These are phyloP conservation scores for Terfezia claveryi DNA, from an alignment of 495 filamentous ascomycete genomes.

Conservation along the genomic window DNA sequence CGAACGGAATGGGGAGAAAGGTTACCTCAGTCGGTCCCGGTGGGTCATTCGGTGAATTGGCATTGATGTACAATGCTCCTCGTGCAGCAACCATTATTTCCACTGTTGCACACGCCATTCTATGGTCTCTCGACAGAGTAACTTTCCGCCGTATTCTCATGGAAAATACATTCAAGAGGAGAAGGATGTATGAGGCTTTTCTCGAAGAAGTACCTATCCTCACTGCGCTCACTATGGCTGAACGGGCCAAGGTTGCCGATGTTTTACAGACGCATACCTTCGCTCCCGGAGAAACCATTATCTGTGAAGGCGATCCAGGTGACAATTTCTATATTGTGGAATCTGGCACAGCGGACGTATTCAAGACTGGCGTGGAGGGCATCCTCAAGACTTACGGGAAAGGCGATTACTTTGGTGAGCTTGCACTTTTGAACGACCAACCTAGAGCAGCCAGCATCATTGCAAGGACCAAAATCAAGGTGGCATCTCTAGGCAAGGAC, in stretches of 20 bases:
- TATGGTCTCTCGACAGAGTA: constrained; percentile 87
- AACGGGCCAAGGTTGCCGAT: constrained; percentile 91
- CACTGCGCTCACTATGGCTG: constrained; percentile 61
- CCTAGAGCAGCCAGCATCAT: constrained; percentile 83
- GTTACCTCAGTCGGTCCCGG: constrained; percentile 69
- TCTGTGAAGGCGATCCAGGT: constrained; percentile 75
- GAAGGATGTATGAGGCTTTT: constrained; percentile 92
- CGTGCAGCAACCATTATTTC: constrained; percentile 90
- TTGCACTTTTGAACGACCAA: constrained; percentile 79
- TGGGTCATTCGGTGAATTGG: constrained; percentile 91
- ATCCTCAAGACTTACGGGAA: constrained; percentile 62
- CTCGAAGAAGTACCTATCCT: constrained; percentile 92
- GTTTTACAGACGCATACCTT: constrained; percentile 79
- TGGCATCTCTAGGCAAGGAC: constrained; percentile 79
- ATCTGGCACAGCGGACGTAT: constrained; percentile 66
- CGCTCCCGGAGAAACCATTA: constrained; percentile 58
- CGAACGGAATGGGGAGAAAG: constrained; percentile 62
- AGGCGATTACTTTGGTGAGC: constrained; percentile 91
- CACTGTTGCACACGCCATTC: constrained; percentile 49
- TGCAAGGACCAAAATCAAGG: constrained; percentile 64
- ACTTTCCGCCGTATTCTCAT: constrained; percentile 96
- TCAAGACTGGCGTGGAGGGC: constrained; percentile 39
- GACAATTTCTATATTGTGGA: constrained; percentile 87
- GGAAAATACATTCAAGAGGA: constrained; percentile 89
- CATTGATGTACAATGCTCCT: constrained; percentile 96